These are phyloP conservation scores for Trametes cubensis DNA, from an alignment of 768 basidiomycete genomes.

Conservation along the genomic window DNA sequence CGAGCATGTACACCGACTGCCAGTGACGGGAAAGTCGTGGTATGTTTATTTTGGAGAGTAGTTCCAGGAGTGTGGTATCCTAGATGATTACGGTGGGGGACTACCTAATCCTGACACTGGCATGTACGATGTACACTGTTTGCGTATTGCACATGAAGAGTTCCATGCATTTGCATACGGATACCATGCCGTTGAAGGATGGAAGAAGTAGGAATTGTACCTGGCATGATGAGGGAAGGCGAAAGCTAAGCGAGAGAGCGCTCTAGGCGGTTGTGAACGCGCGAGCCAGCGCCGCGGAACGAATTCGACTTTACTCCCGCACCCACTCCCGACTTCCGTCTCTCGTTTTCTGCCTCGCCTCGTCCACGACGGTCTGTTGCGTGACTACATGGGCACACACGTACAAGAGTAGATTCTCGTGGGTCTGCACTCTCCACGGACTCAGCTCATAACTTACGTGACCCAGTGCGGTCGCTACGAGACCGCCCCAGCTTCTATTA, in stretches of 20 bases:
- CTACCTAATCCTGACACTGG: not conserved
- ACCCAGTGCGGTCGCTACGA: conserved; percentile 14
- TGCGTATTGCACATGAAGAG: not conserved
- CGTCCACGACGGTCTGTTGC: conserved; percentile 7
- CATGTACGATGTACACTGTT: too few relatives aligned
- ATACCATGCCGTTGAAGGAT: not conserved
- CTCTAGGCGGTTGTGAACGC: not conserved
- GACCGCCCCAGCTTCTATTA: conserved; percentile 13
- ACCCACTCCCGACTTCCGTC: not conserved
- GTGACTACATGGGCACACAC: conserved; percentile 11
- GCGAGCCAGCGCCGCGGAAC: not conserved
- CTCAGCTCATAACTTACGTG: conserved; percentile 8
- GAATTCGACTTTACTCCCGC: not conserved
- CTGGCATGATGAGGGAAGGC: not conserved
- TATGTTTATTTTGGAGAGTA: too few relatives aligned
- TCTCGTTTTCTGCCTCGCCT: not conserved
- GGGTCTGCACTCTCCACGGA: not conserved
- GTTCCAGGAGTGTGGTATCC: too few relatives aligned
- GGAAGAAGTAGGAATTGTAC: not conserved
- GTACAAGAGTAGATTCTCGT: not conserved
- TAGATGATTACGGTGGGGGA: not conserved
- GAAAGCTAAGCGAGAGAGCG: not conserved
- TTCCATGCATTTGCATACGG: not conserved
- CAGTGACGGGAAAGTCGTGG: not conserved
- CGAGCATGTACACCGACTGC: not conserved